A percentile compares a stretch with the other conserved stretches of the same genome.
Conservation (phyloP, 805 yeast genomes). For the Saturnispora galanensis region DNA sequence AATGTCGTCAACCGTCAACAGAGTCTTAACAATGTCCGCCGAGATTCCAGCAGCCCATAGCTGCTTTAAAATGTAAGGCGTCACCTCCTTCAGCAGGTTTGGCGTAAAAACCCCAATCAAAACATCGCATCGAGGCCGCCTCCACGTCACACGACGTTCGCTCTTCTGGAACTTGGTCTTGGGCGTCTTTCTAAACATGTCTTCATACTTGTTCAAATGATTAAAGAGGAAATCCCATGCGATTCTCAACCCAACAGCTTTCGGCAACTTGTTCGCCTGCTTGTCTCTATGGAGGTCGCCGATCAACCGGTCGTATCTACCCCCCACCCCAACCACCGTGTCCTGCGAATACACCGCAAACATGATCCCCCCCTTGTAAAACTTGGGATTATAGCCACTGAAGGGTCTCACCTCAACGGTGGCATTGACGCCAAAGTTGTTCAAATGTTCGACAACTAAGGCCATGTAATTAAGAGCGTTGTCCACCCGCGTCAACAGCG, state of each 20-base stretch:
- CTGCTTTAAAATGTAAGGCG: constrained; percentile 49
- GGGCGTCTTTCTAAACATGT: constrained; percentile 22
- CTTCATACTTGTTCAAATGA: constrained; percentile 40
- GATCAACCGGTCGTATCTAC: constrained; percentile 76
- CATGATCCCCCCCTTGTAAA: constrained; percentile 77
- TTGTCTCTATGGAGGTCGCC: constrained; percentile 49
- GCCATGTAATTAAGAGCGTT: constrained; percentile 52
- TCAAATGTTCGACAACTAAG: constrained; percentile 44
- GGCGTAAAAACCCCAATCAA: constrained; percentile 62
- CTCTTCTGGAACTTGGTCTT: constrained; percentile 25
- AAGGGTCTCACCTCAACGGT: constrained; percentile 62
- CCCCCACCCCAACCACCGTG: constrained; percentile 76
- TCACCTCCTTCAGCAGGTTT: constrained; percentile 45
- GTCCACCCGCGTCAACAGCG: constrained; percentile 50
- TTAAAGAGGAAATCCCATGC: constrained; percentile 60
- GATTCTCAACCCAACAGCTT: constrained; percentile 81
- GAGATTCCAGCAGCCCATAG: constrained; percentile 75
- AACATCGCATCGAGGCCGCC: constrained; percentile 66
- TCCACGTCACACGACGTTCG: constrained; percentile 32
- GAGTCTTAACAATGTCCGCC: constrained; percentile 53
- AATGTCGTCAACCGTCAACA: constrained; percentile 51
- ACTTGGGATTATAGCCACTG: constrained; percentile 71
- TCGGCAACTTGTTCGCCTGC: constrained; percentile 27
- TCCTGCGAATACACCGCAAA: constrained; percentile 75
- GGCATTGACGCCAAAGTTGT: constrained; percentile 44